Conservation (phyloP, 805 yeast species). For the Candida methanosorbosa region DNA sequence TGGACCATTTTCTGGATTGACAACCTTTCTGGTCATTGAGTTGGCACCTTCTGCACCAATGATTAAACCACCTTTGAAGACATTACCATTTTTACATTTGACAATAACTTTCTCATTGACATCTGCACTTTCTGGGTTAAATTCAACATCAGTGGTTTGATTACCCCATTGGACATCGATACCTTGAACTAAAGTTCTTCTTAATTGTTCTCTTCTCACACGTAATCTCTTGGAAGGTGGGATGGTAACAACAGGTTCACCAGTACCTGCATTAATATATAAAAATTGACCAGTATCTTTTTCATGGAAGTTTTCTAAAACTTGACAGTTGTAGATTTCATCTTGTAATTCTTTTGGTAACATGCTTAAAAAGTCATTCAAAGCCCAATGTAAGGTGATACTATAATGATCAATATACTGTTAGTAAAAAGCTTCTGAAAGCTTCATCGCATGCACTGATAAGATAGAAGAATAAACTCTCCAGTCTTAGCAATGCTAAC, state of each 20-base stretch:
- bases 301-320: conserved; percentile 17
- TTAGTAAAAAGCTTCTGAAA: too few relatives aligned
- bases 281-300: conserved; percentile 20
- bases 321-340: conserved; percentile 18
- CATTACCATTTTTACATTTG: conserved; percentile 12
- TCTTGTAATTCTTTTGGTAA: conserved; percentile 15
- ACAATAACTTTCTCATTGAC: conserved; percentile 7
- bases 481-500: too few relatives aligned
- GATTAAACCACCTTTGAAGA: conserved; percentile 10
- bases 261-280: conserved; percentile 22
- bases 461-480: too few relatives aligned
- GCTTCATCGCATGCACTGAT: too few relatives aligned
- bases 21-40: conserved; percentile 14
- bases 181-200: conserved; percentile 15
- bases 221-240: conserved; percentile 23
- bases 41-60: conserved; percentile 21
- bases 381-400: conserved; percentile 24
- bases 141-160: conserved; percentile 9
- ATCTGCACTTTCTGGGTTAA: background rate
- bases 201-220: conserved; percentile 21
- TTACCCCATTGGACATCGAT: conserved; percentile 22
- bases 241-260: conserved; percentile 17
- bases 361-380: conserved; percentile 13
- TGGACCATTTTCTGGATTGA: conserved; percentile 13
- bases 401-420: too few relatives aligned